These are phyloP conservation scores for Aspergillus sp. DNA, from an alignment of 2,329 filamentous ascomycete genomes.

Conservation along the genomic window DNA sequence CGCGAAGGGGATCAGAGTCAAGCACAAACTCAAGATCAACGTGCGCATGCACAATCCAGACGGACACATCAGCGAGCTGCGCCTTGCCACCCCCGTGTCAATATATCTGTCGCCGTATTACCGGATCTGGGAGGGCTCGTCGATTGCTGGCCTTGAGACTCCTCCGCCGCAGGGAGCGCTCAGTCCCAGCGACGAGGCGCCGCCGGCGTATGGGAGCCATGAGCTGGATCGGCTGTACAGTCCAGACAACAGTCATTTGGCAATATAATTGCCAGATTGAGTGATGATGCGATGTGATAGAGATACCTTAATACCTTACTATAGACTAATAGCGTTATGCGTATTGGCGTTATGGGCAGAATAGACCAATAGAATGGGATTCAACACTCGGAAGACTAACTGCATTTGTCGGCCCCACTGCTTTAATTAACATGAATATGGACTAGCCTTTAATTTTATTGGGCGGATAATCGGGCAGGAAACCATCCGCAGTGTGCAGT, in stretches of 20 bases:
- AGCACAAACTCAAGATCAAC: background rate
- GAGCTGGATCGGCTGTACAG: background rate
- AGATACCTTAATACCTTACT: too few species aligned
- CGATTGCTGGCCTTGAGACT: background rate
- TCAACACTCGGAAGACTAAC: too few species aligned
- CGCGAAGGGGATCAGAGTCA: background rate
- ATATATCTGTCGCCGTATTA: slow-evolving; percentile 2
- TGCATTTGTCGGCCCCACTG: too few species aligned
- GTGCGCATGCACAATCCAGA: slow-evolving; percentile 6
- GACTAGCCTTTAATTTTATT: too few species aligned
- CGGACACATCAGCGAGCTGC: background rate
- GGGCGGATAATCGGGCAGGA: background rate
- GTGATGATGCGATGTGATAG: too few species aligned
- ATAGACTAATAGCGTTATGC: background rate
- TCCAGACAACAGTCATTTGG: background rate
- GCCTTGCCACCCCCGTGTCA: background rate
- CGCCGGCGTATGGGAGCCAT: slow-evolving; percentile 2
- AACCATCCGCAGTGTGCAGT: background rate
- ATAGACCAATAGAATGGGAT: too few species aligned
- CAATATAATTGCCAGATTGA: too few species aligned
- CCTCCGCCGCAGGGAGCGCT: background rate
- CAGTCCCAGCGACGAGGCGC: background rate
- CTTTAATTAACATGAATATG: too few species aligned
- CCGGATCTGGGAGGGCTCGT: background rate
- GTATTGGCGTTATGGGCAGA: background rate